These are phyloP conservation scores for Lactarius tabidus DNA, from an alignment of 768 basidiomycete genomes.

Conservation along the genomic window DNA sequence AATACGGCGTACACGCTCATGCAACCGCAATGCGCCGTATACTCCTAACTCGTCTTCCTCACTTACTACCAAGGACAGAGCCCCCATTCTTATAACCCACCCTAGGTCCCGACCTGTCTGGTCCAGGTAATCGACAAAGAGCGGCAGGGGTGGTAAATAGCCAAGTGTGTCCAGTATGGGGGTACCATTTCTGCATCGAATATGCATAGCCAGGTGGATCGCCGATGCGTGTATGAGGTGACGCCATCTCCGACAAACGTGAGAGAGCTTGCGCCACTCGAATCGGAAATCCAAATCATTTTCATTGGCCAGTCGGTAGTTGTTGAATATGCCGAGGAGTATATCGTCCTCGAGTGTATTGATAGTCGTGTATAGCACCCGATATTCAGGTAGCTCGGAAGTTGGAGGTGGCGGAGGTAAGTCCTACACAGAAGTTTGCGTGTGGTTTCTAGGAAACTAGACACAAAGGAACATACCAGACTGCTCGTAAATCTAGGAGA, in stretches of 20 bases:
- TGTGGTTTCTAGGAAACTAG: not conserved
- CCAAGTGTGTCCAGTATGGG: not conserved
- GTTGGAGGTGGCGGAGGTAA: not conserved
- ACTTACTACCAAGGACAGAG: no score
- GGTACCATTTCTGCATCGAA: not conserved
- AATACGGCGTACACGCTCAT: not conserved
- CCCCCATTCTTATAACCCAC: no score
- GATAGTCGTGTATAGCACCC: not conserved
- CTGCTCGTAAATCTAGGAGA: no score
- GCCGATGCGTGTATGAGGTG: not conserved
- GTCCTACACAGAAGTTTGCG: not conserved
- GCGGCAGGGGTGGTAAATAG: not conserved
- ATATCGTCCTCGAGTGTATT: not conserved
- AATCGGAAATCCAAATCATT: not conserved
- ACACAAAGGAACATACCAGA: not conserved
- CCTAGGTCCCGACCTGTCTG: no score
- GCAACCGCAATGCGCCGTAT: not conserved
- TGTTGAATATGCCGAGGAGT: not conserved
- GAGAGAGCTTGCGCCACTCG: slow-evolving; percentile 10
- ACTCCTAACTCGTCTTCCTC: not conserved
- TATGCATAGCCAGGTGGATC: not conserved
- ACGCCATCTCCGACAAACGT: slow-evolving; percentile 12
- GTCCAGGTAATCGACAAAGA: not conserved
- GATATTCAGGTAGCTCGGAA: not conserved
- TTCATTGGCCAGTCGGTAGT: not conserved